A percentile compares a stretch with the other conserved stretches of the same genome.
phyloP scores from a whole-genome alignment of 164 flowering plant species.

The Aristolochia fimbriata region DNA sequence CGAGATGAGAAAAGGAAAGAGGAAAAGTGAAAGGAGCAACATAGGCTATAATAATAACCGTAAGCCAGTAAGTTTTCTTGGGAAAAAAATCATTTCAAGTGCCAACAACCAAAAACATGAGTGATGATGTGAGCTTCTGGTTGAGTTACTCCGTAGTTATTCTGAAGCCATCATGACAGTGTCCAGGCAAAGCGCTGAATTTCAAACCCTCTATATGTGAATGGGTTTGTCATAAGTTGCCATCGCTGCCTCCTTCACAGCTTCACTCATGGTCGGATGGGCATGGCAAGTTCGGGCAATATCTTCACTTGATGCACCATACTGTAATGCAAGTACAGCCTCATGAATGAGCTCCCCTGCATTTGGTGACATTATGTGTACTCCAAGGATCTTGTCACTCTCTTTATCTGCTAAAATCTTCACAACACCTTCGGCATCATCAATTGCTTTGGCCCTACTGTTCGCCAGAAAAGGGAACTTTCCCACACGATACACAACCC shows the following conservation, averaged over 20 bases:
- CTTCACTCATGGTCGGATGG: slow-evolving; percentile 96
- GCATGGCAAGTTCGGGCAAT: slow-evolving; percentile 94
- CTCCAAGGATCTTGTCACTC: slow-evolving; percentile 79
- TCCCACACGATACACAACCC: slow-evolving; percentile 59
- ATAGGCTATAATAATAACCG: too few relatives aligned
- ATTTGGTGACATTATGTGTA: slow-evolving; percentile 83
- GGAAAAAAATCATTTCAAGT: too few relatives aligned
- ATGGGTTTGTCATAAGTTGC: slow-evolving; percentile 94
- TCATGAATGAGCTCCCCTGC: slow-evolving; percentile 95
- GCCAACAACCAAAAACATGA: too few relatives aligned
- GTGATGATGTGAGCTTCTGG: neutral
- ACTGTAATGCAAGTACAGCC: slow-evolving; percentile 72
- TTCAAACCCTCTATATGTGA: slow-evolving; percentile 37
- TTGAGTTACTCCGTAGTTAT: slow-evolving; percentile 5
- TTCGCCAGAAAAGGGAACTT: slow-evolving; percentile 81
- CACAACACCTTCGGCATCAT: slow-evolving; percentile 83
- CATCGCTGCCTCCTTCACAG: slow-evolving; percentile 93
- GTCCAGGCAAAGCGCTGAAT: neutral
- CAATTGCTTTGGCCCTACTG: slow-evolving; percentile 86
- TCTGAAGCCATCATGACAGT: neutral
- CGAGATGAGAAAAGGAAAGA: too few relatives aligned
- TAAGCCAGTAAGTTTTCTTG: too few relatives aligned
- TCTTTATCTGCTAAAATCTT: slow-evolving; percentile 83
- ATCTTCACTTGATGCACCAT: slow-evolving; percentile 88
- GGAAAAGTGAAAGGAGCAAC: too few relatives aligned